Evolutionary conservation across 2,329 filamentous ascomycete genomes (phyloP), one percentile per base, ranked within the genome.

Genomic region (Fusarium oligoseptatum): DNA sequence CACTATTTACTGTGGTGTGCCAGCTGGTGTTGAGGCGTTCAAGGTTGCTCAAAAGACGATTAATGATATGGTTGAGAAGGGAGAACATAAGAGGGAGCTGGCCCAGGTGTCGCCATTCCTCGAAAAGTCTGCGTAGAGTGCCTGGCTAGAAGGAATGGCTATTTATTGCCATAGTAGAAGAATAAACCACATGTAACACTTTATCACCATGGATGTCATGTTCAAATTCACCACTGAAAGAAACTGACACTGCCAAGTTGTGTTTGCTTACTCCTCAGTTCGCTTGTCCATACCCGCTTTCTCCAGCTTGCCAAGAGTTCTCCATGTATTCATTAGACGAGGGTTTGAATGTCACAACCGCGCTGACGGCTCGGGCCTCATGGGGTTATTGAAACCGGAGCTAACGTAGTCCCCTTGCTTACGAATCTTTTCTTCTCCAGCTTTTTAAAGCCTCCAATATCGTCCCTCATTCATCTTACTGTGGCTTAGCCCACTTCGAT

Each of bases 1-100:
- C 3, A 82, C 82, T 2, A 81, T 83, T 11, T 86, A 86, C 66
- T 83, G 82, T 67, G 84, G 84, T 20, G 78, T 84, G 4, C 84
- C 84, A 1, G 82, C 84, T 3, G 84, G 84, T 0, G 73, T 86
- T 11, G 84, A 86, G 70, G 84, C 76, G 2, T 75, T 80, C 58
- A 80, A 80, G 37, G 76, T 80, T 2, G 80, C 79, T 1, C 71
- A 77, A 24, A 78, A 69, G 58, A 70, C 71, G 1, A 64, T 81
- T 11, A 69, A 79, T 43, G 79, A 80, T 5, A 77, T 80, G 76
- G 66, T 71, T 3, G 68, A 72, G 9, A 78, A 78, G 32, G 79
- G 76, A 7, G 78, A 79, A 36, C 68, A 70, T 36, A 60, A 64
- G 60, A 57, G 60, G 32, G 41, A 70, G 48, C n/a, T 67, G 34